phyloP scores from a whole-genome alignment of 2,329 filamentous ascomycete species.

The Fusarium pseudocircinatum region DNA sequence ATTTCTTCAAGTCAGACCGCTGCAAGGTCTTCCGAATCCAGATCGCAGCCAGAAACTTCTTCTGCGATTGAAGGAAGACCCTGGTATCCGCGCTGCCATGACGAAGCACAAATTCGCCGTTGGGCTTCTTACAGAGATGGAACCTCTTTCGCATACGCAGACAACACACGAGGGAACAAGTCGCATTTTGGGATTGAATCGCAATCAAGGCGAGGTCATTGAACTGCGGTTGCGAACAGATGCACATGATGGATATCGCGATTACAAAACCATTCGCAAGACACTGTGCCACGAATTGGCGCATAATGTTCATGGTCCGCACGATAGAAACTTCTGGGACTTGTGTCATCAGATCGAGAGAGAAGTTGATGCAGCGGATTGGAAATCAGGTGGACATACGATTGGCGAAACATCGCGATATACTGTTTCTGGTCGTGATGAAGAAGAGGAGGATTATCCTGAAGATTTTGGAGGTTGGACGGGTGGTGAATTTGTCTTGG shows the following conservation, averaged over 20 bases:
- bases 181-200: conserved; percentile 84
- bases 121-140: conserved; percentile 92
- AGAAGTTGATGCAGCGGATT: conserved; percentile 85
- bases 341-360: conserved; percentile 86
- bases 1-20: conserved; percentile 79
- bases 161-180: conserved; percentile 76
- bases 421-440: conserved; percentile 61
- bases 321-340: conserved; percentile 90
- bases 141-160: conserved; percentile 81
- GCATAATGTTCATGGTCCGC: conserved; percentile 87
- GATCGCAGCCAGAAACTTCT: conserved; percentile 77
- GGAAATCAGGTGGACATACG: conserved; percentile 74
- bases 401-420: conserved; percentile 72
- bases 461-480: conserved; percentile 80
- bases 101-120: conserved; percentile 85
- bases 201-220: conserved; percentile 88
- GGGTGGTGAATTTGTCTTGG: conserved; percentile 80
- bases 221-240: conserved; percentile 92
- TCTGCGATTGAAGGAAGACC: conserved; percentile 79
- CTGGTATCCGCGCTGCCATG: conserved; percentile 88
- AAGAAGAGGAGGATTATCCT: conserved; percentile 56
- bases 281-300: conserved; percentile 95
- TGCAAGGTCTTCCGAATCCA: conserved; percentile 81
- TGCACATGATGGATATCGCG: conserved; percentile 90
- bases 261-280: conserved; percentile 90